phyloP scores from a whole-genome alignment of 176 grass and related monocot genomes.

The Carex littledalei region DNA sequence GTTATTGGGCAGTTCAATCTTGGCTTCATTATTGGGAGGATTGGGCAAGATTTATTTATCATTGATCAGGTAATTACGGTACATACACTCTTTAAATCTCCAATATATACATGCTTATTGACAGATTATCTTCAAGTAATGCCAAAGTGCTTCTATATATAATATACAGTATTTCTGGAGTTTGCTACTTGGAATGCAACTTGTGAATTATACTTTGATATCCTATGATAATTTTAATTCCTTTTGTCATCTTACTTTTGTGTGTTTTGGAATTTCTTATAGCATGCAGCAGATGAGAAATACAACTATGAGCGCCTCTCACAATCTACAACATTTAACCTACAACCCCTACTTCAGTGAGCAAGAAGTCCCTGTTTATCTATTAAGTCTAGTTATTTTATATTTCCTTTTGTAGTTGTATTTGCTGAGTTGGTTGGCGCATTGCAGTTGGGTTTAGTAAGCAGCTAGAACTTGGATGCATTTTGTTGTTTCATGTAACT shows the following conservation, averaged over 20 bases:
- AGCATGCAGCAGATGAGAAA: constrained; percentile 99
- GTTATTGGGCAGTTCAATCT: constrained; percentile 99
- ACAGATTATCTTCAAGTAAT: neutral
- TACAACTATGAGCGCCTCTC: constrained; percentile 93
- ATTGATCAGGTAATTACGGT: constrained; percentile 76
- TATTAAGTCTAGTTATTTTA: constrained; percentile 14
- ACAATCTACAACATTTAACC: constrained; percentile 79
- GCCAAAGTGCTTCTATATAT: neutral
- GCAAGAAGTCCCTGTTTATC: constrained; percentile 39
- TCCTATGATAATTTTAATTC: neutral
- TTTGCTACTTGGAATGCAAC: constrained; percentile 27
- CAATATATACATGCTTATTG: neutral
- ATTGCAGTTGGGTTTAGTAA: neutral
- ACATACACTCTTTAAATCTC: neutral
- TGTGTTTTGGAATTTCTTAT: constrained; percentile 24
- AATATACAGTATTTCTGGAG: neutral
- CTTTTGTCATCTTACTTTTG: neutral
- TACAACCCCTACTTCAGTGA: constrained; percentile 92
- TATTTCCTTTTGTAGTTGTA: neutral
- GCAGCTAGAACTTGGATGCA: neutral
- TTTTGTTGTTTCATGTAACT: neutral
- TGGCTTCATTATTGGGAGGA: constrained; percentile 95
- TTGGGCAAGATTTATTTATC: constrained; percentile 88
- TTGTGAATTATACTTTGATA: constrained; percentile 13
- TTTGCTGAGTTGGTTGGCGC: neutral